These are phyloP conservation scores for Taiozyma sp. DNA, from an alignment of 1,139 yeast genomes.

Conservation along the genomic window DNA sequence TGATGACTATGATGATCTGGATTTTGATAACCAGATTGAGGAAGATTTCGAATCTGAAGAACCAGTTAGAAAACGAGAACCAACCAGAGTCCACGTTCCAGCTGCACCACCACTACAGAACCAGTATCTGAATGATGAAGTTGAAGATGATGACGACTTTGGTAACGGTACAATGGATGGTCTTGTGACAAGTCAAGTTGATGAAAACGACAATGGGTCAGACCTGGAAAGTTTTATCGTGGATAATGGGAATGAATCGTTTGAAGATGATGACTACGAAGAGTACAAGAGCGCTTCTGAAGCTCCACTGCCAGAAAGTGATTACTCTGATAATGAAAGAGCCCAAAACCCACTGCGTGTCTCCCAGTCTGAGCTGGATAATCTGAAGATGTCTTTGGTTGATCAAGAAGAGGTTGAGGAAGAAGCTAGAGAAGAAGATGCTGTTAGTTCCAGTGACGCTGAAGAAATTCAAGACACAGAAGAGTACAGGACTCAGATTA, in stretches of 20 bases:
- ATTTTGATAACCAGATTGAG: background rate
- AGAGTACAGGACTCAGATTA: constrained; percentile 1
- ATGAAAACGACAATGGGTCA: constrained; percentile 21
- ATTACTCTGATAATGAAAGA: constrained; percentile 5
- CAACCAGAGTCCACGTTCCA: background rate
- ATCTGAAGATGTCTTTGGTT: constrained; percentile 5
- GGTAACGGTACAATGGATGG: constrained; percentile 22
- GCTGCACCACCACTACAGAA: background rate
- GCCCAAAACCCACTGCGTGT: constrained; percentile 2
- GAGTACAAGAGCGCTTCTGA: constrained; percentile 7
- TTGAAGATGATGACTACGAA: constrained; percentile 8
- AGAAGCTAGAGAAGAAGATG: background rate
- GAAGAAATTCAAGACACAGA: constrained; percentile 6
- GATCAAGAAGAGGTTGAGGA: background rate
- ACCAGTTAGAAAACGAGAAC: background rate
- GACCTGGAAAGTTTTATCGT: constrained; percentile 20
- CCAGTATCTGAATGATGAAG: constrained; percentile 2
- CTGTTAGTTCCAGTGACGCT: constrained; percentile 4
- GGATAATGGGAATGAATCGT: constrained; percentile 9
- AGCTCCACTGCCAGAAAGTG: constrained; percentile 1
- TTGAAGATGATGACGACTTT: constrained; percentile 17
- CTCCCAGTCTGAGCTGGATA: constrained; percentile 7
- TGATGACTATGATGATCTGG: background rate
- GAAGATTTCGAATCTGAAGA: background rate
- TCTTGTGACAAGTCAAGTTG: constrained; percentile 21